Base-by-base conservation (phyloP, 2,329 filamentous ascomycete genomes). In the Ascochyta rabiei region DNA sequence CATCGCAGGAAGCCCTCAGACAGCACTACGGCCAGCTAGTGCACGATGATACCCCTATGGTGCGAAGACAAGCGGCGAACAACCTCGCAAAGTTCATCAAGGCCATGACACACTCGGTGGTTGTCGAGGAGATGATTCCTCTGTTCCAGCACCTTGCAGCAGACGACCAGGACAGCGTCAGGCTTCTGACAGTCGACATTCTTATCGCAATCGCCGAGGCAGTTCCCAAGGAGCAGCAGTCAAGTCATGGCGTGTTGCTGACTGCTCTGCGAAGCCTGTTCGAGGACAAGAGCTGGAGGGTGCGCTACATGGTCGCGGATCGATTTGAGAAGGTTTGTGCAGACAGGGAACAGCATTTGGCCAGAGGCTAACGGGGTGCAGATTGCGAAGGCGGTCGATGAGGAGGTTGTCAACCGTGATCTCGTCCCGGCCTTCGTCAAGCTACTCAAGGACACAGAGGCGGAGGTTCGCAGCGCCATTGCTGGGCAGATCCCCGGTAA, bases 201-300 rank as follows among this genome's bases (percentile, higher is more conserved):
- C 85, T 99, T 66, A 96, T 98, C 71, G 89, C 93, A 34, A 96
- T 99, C 70, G 93, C 95, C 58, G 95, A 99, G 78, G 91, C 93
- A 55, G 93, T 99, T 26, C 95, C 95, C 57, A 98, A 98, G 79
- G 95, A 98, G 77, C 93, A 99, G 76, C 95, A 99, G 78, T 89
- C 91, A 40, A 97, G 93, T 78, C 93, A 98, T 72, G 95, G 93
- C 48, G 91, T 98, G 52, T 81, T 99, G 53, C 82, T 99, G 70
- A 93, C 91, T 45, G 92, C 93, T 40, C 80, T 99, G 71, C 89
- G 95, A 69, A 96, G 86, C 79, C 79, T 99, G 72, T 98, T 99
- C 79, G 95, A 97, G 71, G 95, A 99, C 77, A 99, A 98, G 86
- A 98, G 95, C 80, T 99, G 95, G 95, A 88, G 95, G 72, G 95